phyloP scores from a whole-genome alignment of 1,139 yeast genomes.

The Sugiyamaella grinbergsii region DNA sequence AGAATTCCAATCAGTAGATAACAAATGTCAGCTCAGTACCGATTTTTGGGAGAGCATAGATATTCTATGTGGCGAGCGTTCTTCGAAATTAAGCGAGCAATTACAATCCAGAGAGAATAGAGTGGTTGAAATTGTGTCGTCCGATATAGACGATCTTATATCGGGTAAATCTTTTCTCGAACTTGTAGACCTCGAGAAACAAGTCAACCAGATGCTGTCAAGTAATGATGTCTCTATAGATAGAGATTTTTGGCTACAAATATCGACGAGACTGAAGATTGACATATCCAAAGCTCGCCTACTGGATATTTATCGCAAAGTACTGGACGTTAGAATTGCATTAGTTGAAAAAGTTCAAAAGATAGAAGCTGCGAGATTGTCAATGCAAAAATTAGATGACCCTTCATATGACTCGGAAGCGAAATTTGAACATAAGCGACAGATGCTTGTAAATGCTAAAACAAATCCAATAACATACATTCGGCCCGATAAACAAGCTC shows the following conservation, averaged over 20 bases:
- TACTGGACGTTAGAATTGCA: slow-evolving; percentile 27
- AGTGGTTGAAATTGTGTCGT: slow-evolving; percentile 34
- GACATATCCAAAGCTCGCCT: slow-evolving; percentile 34
- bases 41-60: slow-evolving; percentile 34
- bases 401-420: background rate
- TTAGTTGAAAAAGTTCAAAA: slow-evolving; percentile 24
- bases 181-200: slow-evolving; percentile 33
- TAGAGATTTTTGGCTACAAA: slow-evolving; percentile 41
- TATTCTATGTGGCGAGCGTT: slow-evolving; percentile 21
- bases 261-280: slow-evolving; percentile 33
- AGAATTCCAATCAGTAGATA: slow-evolving; percentile 32
- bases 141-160: slow-evolving; percentile 39
- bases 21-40: slow-evolving; percentile 20
- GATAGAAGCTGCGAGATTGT: slow-evolving; percentile 1
- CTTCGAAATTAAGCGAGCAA: background rate
- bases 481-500: background rate
- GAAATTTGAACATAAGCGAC: slow-evolving; percentile 1
- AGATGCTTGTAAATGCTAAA: slow-evolving; percentile 5
- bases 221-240: slow-evolving; percentile 34
- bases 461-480: slow-evolving; percentile 1
- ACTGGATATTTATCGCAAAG: slow-evolving; percentile 25
- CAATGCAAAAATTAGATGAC: background rate
- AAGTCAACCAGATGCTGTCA: slow-evolving; percentile 33
- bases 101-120: slow-evolving; percentile 23
- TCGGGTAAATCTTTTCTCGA: slow-evolving; percentile 35